Base-by-base conservation (phyloP, 2,329 filamentous ascomycete genomes). In the Fusarium nygamai region DNA sequence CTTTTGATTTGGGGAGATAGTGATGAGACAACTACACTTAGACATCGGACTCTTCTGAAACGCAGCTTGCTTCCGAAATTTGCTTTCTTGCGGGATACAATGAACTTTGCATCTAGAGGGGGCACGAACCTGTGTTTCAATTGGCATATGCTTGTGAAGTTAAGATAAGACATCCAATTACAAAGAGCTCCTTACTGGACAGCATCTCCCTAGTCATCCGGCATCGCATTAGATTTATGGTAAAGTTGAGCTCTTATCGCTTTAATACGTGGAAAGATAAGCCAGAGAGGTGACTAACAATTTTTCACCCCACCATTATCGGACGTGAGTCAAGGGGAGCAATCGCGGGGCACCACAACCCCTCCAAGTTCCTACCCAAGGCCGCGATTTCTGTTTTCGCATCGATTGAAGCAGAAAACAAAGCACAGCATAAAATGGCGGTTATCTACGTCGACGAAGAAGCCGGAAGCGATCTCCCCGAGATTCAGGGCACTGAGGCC, bases 391-490 rank as follows among this genome's bases (percentile, higher is more conserved):
- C 67, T 73, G 63, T 63, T 62, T 56, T 41, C 29, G 48, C 70
- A 74, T 56, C 27, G 62, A 65, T 58, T 63, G 27, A 46, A 71
- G 29, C 38, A 53, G 54, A 71, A 59, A 31, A n/a, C 43, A 57
- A 27, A 60, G 58, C 47, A 38, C 3, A 36, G 38, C 47, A 56
- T 33, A 73, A 41, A 81, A 88, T 81, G 80, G 76, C 79, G 43
- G 74, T 78, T n/a, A 81, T 81, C 14, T 81, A 80, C 44, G 75
- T 97, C 38, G 94, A 97, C 81, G 93, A 95, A 76, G 93, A 94
- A 78, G 87, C 88, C 76, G 95, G 95, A 78, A 86, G 88, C 76
- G 95, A 96, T 84, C 91, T 93, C 79, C 83, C 90, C 77, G 82
- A 88, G 70, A 89, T 90, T 74, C 86, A 88, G 75, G 94, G 94